Percentiles rank a stretch among this genome's conserved stretches.
Evolutionary conservation across 2,329 filamentous ascomycete species (phyloP).

Genomic region (Rhynchosporium agropyri): DNA sequence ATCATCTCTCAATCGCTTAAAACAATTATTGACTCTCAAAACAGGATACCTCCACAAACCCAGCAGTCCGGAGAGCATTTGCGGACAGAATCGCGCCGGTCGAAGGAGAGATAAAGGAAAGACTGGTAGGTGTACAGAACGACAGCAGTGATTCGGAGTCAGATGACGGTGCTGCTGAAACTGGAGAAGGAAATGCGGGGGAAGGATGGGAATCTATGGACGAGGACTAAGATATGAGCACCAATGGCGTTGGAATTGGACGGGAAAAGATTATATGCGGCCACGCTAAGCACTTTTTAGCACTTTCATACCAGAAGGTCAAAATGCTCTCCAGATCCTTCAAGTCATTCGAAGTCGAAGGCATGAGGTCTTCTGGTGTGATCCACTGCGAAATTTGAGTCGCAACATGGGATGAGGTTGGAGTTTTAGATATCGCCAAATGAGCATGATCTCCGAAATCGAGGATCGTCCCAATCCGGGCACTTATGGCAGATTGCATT

Average conservation of each 20-base stretch:
- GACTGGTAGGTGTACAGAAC: slow-evolving; percentile 72
- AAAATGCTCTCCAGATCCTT: slow-evolving; percentile 11
- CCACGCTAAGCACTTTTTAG: background rate
- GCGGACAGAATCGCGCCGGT: slow-evolving; percentile 66
- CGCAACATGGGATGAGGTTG: slow-evolving; percentile 16
- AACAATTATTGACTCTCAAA: slow-evolving; percentile 23
- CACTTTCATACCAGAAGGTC: background rate
- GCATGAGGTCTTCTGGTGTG: slow-evolving; percentile 24
- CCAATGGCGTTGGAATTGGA: slow-evolving; percentile 13
- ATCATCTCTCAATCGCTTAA: background rate
- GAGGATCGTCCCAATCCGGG: slow-evolving; percentile 22
- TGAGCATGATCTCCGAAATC: slow-evolving; percentile 18
- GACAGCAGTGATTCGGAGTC: slow-evolving; percentile 64
- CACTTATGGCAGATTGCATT: slow-evolving; percentile 26
- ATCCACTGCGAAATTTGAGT: slow-evolving; percentile 11
- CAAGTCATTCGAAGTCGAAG: slow-evolving; percentile 11
- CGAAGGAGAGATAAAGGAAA: slow-evolving; percentile 70
- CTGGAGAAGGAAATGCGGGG: slow-evolving; percentile 49
- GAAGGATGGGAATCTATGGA: slow-evolving; percentile 57
- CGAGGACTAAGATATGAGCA: slow-evolving; percentile 49
- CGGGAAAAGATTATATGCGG: slow-evolving; percentile 14
- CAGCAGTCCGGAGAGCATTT: slow-evolving; percentile 81
- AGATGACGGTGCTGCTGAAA: slow-evolving; percentile 52
- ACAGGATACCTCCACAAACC: slow-evolving; percentile 70
- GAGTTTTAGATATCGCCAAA: slow-evolving; percentile 19